A percentile compares a stretch with the other conserved stretches of the same genome.
phyloP scores from a whole-genome alignment of 139 green algal species.

The Chlorella sp. region DNA sequence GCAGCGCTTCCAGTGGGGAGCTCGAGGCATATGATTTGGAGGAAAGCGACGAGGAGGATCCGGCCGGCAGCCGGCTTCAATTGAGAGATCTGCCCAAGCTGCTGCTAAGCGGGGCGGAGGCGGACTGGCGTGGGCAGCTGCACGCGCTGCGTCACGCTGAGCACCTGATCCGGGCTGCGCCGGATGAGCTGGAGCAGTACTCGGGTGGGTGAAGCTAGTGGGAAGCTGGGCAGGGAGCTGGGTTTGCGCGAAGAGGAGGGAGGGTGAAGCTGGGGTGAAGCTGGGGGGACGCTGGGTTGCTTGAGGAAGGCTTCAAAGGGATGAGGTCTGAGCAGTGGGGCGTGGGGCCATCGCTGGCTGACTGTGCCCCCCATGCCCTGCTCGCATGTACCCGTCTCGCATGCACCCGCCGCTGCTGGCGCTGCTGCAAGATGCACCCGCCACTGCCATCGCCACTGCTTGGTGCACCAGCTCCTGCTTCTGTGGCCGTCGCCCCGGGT shows the following conservation, averaged over 20 bases:
- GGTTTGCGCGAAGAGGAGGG: too few species aligned
- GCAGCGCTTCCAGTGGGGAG: conserved; percentile 16
- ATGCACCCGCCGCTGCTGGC: too few species aligned
- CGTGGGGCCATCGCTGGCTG: too few species aligned
- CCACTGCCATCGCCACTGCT: too few species aligned
- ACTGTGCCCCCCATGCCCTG: background rate
- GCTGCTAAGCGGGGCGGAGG: conserved; percentile 50
- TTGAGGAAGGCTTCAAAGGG: too few species aligned
- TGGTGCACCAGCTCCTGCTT: too few species aligned
- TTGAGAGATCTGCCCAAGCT: conserved; percentile 42
- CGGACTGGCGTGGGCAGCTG: conserved; percentile 63
- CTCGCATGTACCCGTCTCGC: background rate
- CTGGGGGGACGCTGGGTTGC: too few species aligned
- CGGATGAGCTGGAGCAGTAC: conserved; percentile 75
- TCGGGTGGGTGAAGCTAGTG: conserved; percentile 43
- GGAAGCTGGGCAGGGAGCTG: too few species aligned
- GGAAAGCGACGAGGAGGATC: conserved; percentile 47
- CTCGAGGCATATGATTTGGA: conserved; percentile 47
- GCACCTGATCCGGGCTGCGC: conserved; percentile 68
- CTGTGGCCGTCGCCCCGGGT: too few species aligned
- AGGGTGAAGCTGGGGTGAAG: too few species aligned
- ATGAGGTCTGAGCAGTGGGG: too few species aligned
- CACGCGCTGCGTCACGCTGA: conserved; percentile 59
- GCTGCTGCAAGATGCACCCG: too few species aligned
- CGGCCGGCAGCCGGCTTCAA: conserved; percentile 14